Conservation (phyloP, 2,329 filamentous ascomycete genomes). For the Cladophialophora psammophila region DNA sequence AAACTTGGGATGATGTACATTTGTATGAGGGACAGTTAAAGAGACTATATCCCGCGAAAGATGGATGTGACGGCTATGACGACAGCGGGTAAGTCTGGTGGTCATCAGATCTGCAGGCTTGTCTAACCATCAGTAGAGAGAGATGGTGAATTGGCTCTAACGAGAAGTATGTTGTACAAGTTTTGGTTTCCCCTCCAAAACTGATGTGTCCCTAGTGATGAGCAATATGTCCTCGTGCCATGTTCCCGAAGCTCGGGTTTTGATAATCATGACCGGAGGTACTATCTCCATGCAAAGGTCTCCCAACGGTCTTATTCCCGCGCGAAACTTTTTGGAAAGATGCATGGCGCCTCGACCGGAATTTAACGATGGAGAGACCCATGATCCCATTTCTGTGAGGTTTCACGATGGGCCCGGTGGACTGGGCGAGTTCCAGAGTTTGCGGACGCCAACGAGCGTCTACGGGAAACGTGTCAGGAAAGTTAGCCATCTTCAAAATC, state of each 20-base stretch:
- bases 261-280: slow-evolving; percentile 86
- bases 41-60: not conserved
- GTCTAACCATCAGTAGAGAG: slow-evolving; percentile 17
- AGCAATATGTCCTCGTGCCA: slow-evolving; percentile 28
- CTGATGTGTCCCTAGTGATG: slow-evolving; percentile 24
- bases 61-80: slow-evolving; percentile 10
- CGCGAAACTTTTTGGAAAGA: slow-evolving; percentile 78
- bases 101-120: not conserved
- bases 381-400: slow-evolving; percentile 63
- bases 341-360: slow-evolving; percentile 82
- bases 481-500: slow-evolving; percentile 16
- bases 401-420: slow-evolving; percentile 58
- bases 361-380: slow-evolving; percentile 79
- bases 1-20: not conserved
- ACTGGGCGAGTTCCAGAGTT: slow-evolving; percentile 62
- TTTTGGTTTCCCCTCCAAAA: not conserved
- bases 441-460: slow-evolving; percentile 80
- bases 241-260: slow-evolving; percentile 75
- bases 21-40: slow-evolving; percentile 1
- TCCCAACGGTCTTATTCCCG: slow-evolving; percentile 79
- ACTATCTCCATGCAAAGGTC: slow-evolving; percentile 90
- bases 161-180: slow-evolving; percentile 23
- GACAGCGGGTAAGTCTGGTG: slow-evolving; percentile 18
- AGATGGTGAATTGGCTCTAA: slow-evolving; percentile 26
- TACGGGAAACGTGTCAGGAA: slow-evolving; percentile 78